These are phyloP conservation scores for Fonsecaea monophora DNA, from an alignment of 2,329 filamentous ascomycete genomes.

Conservation along the genomic window DNA sequence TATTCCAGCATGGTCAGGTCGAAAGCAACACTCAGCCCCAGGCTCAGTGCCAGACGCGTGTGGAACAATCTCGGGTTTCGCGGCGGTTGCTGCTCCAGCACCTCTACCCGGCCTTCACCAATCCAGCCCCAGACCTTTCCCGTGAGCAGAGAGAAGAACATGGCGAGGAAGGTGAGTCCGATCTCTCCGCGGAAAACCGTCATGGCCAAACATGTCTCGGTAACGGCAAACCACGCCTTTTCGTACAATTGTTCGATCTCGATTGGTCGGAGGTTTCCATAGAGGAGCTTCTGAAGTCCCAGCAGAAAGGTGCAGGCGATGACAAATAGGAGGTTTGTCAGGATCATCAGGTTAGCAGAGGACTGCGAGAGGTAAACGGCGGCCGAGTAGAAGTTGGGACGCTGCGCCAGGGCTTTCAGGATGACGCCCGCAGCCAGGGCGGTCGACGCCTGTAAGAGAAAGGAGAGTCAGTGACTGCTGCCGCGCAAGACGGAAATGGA, in stretches of 20 bases:
- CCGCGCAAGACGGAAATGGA: neutral
- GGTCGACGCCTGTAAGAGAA: conserved; percentile 69
- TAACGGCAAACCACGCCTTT: conserved; percentile 96
- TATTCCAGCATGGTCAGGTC: conserved; percentile 82
- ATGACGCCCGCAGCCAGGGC: conserved; percentile 83
- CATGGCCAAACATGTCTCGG: conserved; percentile 96
- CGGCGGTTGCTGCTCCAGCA: conserved; percentile 93
- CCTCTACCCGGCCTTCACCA: conserved; percentile 89
- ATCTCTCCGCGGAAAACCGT: conserved; percentile 97
- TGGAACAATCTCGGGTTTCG: conserved; percentile 89
- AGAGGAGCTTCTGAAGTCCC: conserved; percentile 86
- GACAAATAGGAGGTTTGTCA: conserved; percentile 89
- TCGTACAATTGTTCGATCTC: conserved; percentile 98
- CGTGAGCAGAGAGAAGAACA: conserved; percentile 91
- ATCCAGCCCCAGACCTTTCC: conserved; percentile 99
- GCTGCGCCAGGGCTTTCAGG: conserved; percentile 88
- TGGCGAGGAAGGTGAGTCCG: conserved; percentile 90
- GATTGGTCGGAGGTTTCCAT: conserved; percentile 86
- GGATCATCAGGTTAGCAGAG: conserved; percentile 91
- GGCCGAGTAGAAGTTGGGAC: conserved; percentile 97
- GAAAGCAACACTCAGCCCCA: conserved; percentile 79
- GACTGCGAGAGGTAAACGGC: conserved; percentile 97
- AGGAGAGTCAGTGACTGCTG: conserved; percentile 23
- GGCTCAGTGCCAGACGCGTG: conserved; percentile 76
- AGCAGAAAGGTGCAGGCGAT: conserved; percentile 81